These are phyloP conservation scores for Spathaspora arborariae DNA, from an alignment of 805 yeast species.

Conservation along the genomic window DNA sequence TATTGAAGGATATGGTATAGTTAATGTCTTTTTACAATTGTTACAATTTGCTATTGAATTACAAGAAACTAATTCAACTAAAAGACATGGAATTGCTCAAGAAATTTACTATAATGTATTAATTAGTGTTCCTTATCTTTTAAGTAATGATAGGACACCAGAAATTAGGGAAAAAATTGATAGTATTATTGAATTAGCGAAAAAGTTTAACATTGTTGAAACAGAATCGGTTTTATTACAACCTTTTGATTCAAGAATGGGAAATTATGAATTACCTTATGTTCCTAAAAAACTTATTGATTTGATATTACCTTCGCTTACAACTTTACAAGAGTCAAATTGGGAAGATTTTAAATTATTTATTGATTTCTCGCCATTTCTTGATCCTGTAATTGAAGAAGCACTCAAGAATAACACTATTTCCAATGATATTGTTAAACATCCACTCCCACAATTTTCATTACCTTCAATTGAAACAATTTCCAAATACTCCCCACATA, in stretches of 20 bases:
- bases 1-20: conserved; percentile 41
- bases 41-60: conserved; percentile 54
- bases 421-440: conserved; percentile 37
- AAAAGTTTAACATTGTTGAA: conserved; percentile 29
- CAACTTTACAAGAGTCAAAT: conserved; percentile 28
- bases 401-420: conserved; percentile 32
- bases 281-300: conserved; percentile 45
- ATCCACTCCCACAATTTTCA: conserved; percentile 37
- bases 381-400: conserved; percentile 30
- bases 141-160: conserved; percentile 37
- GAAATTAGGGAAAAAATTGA: conserved; percentile 26
- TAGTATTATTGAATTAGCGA: conserved; percentile 46
- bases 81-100: conserved; percentile 61
- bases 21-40: conserved; percentile 48
- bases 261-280: conserved; percentile 43
- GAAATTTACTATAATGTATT: conserved; percentile 61
- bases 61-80: conserved; percentile 26
- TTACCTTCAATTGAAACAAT: conserved; percentile 22
- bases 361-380: conserved; percentile 26
- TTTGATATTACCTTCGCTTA: conserved; percentile 49
- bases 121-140: conserved; percentile 62
- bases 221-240: conserved; percentile 18
- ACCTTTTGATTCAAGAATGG: conserved; percentile 34
- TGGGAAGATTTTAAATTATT: conserved; percentile 40
- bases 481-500: conserved; percentile 19